Evolutionary conservation across 2,329 filamentous ascomycete genomes (phyloP).

Genomic region (Ophiostoma australiae): DNA sequence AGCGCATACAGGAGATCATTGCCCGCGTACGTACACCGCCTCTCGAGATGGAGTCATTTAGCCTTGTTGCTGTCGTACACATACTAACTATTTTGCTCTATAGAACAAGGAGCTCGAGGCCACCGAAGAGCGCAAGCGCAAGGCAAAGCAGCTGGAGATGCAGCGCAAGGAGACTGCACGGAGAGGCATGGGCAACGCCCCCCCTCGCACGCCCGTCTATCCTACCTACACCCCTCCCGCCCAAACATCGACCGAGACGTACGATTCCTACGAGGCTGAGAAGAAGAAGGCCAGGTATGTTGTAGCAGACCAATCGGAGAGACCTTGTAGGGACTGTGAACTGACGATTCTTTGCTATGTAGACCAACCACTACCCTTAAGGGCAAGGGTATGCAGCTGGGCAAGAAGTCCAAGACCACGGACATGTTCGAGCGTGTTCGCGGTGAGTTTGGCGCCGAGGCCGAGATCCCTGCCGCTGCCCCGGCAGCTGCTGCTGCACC

Average conservation of each 20-base stretch:
- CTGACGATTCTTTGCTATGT: not conserved
- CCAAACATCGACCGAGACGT: slow-evolving; percentile 70
- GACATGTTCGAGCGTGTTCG: slow-evolving; percentile 97
- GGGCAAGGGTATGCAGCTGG: slow-evolving; percentile 97
- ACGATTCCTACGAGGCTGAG: slow-evolving; percentile 92
- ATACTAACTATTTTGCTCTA: slow-evolving; percentile 21
- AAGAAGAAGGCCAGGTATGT: slow-evolving; percentile 89
- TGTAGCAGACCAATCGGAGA: not conserved
- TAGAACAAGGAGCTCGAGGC: slow-evolving; percentile 98
- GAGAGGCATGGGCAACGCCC: slow-evolving; percentile 43
- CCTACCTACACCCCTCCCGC: slow-evolving; percentile 75
- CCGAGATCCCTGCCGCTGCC: slow-evolving; percentile 69
- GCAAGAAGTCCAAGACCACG: slow-evolving; percentile 96
- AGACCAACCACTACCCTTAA: slow-evolving; percentile 54
- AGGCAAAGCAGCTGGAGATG: slow-evolving; percentile 97
- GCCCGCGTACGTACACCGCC: slow-evolving; percentile 58
- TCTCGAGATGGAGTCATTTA: not conserved
- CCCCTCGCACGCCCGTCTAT: slow-evolving; percentile 74
- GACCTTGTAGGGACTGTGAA: not conserved
- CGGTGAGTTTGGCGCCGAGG: slow-evolving; percentile 82
- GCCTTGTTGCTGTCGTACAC: not conserved
- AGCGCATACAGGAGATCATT: slow-evolving; percentile 98
- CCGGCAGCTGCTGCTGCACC: slow-evolving; percentile 43
- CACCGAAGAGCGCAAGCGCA: slow-evolving; percentile 95
- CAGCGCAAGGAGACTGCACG: slow-evolving; percentile 94